Evolutionary conservation across 306 rosid genomes (phyloP).

Genomic region (Rubus parviflorus): DNA sequence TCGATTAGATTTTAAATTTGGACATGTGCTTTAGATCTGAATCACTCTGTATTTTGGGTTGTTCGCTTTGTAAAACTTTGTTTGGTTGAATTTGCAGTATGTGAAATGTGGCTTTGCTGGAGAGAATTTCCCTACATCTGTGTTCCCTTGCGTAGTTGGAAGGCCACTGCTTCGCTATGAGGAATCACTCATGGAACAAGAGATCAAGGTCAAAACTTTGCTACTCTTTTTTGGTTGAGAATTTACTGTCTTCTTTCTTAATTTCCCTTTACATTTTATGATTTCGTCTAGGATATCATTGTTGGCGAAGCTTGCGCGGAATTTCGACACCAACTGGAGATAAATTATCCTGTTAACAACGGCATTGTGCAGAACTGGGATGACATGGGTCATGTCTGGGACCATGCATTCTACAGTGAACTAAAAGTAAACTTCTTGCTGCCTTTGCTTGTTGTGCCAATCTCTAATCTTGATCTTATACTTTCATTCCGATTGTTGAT

Average conservation of each 20-base stretch:
- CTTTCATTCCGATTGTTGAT: background rate
- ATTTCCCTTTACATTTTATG: background rate
- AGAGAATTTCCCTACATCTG: slow-evolving; percentile 94
- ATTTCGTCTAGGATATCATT: slow-evolving; percentile 65
- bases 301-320: slow-evolving; percentile 95
- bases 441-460: slow-evolving; percentile 15
- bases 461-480: background rate
- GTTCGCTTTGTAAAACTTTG: background rate
- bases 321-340: slow-evolving; percentile 88
- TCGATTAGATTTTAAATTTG: too few species aligned
- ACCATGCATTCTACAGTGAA: slow-evolving; percentile 90
- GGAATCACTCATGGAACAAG: slow-evolving; percentile 90
- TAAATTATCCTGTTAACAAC: slow-evolving; percentile 87
- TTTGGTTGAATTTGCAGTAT: slow-evolving; percentile 53
- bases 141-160: slow-evolving; percentile 97
- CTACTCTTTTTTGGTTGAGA: background rate
- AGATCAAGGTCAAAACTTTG: slow-evolving; percentile 56
- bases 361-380: slow-evolving; percentile 99
- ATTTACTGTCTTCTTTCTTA: background rate
- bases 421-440: slow-evolving; percentile 52
- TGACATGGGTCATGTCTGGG: slow-evolving; percentile 97
- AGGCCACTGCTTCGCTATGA: slow-evolving; percentile 98
- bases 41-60: background rate
- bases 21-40: slow-evolving; percentile 4
- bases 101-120: slow-evolving; percentile 98